phyloP scores from a whole-genome alignment of 2,329 filamentous ascomycete genomes.

The Pseudogymnoascus sp. region DNA sequence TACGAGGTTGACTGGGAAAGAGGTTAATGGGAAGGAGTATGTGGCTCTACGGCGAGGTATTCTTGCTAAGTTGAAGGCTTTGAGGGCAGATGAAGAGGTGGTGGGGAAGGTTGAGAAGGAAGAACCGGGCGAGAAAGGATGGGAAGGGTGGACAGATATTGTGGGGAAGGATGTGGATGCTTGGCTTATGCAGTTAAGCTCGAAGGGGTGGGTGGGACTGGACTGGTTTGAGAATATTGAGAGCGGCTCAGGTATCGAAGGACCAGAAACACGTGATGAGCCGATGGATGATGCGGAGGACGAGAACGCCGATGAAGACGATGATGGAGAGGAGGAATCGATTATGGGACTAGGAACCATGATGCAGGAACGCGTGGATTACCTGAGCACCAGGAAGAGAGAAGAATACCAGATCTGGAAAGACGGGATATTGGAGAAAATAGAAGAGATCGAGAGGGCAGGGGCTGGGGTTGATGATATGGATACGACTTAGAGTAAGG shows the following conservation, averaged over 20 bases:
- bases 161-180: conserved; percentile 51
- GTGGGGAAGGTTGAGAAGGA: conserved; percentile 38
- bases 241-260: conserved; percentile 22
- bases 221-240: conserved; percentile 55
- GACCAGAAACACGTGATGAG: conserved; percentile 7
- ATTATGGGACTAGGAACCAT: conserved; percentile 43
- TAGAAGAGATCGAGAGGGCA: conserved; percentile 39
- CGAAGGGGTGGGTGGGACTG: conserved; percentile 40
- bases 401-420: conserved; percentile 61
- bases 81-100: conserved; percentile 33
- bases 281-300: conserved; percentile 21
- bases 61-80: conserved; percentile 35
- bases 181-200: conserved; percentile 51
- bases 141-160: conserved; percentile 46
- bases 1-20: conserved; percentile 37
- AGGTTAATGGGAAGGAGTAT: conserved; percentile 37
- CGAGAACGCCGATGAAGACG: conserved; percentile 29
- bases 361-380: conserved; percentile 70
- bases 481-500: conserved; percentile 8
- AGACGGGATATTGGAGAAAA: conserved; percentile 47
- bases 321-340: conserved; percentile 24
- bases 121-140: conserved; percentile 40
- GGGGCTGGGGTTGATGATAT: conserved; percentile 12
- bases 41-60: conserved; percentile 41
- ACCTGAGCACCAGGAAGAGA: conserved; percentile 56